These are phyloP conservation scores for Phytopythium vexans DNA, from an alignment of 352 stramenopile genomes.

Conservation along the genomic window DNA sequence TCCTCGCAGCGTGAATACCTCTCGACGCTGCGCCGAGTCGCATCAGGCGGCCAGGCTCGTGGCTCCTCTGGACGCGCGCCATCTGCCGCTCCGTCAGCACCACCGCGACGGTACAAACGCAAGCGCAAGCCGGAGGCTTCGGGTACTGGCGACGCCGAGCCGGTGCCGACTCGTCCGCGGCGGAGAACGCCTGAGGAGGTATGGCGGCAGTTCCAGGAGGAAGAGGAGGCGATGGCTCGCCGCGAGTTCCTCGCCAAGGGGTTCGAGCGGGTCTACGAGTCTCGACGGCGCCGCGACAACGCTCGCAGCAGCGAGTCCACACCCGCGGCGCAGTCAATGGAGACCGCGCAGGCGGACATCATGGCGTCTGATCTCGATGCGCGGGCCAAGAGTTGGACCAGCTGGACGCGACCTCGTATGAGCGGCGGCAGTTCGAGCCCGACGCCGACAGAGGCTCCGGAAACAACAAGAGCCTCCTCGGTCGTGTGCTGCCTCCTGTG, in stretches of 20 bases:
- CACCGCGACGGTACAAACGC: slow-evolving; percentile 10
- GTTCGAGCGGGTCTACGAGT: slow-evolving; percentile 58
- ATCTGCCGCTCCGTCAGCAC: slow-evolving; percentile 2
- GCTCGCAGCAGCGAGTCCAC: background rate
- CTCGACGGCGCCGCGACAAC: background rate
- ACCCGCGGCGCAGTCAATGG: slow-evolving; percentile 1
- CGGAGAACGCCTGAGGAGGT: slow-evolving; percentile 61
- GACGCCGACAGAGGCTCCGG: no score
- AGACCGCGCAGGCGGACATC: slow-evolving; percentile 27
- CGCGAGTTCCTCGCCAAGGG: slow-evolving; percentile 55
- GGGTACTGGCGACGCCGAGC: background rate
- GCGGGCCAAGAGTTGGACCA: slow-evolving; percentile 35
- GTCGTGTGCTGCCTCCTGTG: slow-evolving; percentile 64
- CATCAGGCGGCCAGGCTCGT: slow-evolving; percentile 2
- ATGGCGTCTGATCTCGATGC: slow-evolving; percentile 32
- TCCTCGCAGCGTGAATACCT: slow-evolving; percentile 51
- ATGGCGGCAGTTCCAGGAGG: slow-evolving; percentile 58
- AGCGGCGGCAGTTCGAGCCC: no score
- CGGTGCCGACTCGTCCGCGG: slow-evolving; percentile 8
- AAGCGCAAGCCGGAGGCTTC: slow-evolving; percentile 7
- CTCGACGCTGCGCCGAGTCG: slow-evolving; percentile 14
- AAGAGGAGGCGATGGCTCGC: slow-evolving; percentile 66
- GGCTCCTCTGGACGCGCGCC: background rate
- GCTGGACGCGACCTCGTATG: no score
- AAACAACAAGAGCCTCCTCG: background rate